Conservation (phyloP, 208 protist genomes). For the Angomonas ambiguus region DNA sequence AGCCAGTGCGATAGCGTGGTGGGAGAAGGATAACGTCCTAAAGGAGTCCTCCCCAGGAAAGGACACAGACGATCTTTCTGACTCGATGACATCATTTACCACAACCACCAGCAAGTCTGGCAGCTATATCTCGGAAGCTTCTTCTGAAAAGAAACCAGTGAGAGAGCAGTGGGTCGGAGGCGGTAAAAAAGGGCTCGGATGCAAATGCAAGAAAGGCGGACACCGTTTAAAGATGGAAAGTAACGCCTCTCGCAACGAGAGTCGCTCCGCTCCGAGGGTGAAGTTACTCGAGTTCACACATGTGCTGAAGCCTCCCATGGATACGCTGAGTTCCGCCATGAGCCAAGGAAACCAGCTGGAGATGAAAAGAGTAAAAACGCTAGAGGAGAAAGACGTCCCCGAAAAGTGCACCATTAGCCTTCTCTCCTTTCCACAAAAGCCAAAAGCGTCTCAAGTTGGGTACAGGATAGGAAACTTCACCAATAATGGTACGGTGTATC, state of each 20-base stretch:
- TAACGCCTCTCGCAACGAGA: background rate
- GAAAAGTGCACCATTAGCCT: background rate
- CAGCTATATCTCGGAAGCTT: background rate
- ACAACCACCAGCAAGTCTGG: constrained; percentile 29
- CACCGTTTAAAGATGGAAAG: background rate
- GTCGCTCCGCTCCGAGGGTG: background rate
- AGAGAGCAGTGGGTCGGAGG: background rate
- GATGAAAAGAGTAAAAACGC: background rate
- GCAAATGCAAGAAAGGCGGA: background rate
- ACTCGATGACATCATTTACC: constrained; percentile 66
- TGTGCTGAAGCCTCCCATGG: constrained; percentile 18
- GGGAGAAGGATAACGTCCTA: constrained; percentile 32
- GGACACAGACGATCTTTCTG: constrained; percentile 33
- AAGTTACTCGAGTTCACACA: constrained; percentile 28
- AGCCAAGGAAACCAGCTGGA: background rate
- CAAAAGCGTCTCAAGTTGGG: background rate
- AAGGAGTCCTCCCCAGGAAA: background rate
- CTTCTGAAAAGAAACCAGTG: background rate
- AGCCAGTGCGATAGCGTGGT: constrained; percentile 60
- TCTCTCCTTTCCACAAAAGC: background rate
- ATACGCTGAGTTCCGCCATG: background rate
- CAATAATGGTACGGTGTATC: background rate
- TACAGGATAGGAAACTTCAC: background rate
- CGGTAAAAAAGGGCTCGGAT: background rate
- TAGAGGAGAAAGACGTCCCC: background rate